Percentiles rank a stretch among this genome's conserved stretches.
Conservation (phyloP, 768 basidiomycete genomes). For the Psilocybe sp. region DNA sequence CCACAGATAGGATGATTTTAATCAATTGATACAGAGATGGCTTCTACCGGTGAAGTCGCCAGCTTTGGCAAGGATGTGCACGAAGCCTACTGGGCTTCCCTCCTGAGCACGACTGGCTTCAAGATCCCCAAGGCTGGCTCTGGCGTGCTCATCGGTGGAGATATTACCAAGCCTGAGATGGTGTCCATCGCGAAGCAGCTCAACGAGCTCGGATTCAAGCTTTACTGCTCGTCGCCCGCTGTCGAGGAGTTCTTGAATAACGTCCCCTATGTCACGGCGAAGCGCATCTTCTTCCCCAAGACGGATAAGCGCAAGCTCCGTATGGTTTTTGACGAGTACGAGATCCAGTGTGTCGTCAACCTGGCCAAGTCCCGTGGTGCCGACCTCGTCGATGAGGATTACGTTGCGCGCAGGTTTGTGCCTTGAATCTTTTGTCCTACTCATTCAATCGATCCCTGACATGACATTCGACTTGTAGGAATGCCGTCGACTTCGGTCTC, state of each 20-base stretch:
- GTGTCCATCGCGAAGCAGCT: constrained; percentile 74
- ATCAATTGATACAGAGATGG: constrained; percentile 70
- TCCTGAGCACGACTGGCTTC: constrained; percentile 96
- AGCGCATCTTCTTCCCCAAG: constrained; percentile 94
- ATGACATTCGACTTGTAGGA: constrained; percentile 40
- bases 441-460: neutral
- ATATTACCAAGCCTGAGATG: constrained; percentile 87
- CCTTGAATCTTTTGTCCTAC: neutral
- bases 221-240: constrained; percentile 80
- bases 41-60: constrained; percentile 96
- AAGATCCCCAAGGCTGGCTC: constrained; percentile 81
- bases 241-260: constrained; percentile 82
- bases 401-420: constrained; percentile 82
- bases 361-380: constrained; percentile 77
- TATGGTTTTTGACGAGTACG: constrained; percentile 90
- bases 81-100: constrained; percentile 94
- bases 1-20: constrained; percentile 5
- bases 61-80: constrained; percentile 91
- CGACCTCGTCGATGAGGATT: constrained; percentile 86
- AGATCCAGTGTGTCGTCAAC: constrained; percentile 94
- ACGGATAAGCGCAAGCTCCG: constrained; percentile 94
- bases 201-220: constrained; percentile 87
- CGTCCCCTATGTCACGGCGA: constrained; percentile 73
- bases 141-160: constrained; percentile 92
- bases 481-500: constrained; percentile 94